These are phyloP conservation scores for Raphanus raphanistrum DNA, from an alignment of 345 rosid genomes.

Conservation along the genomic window DNA sequence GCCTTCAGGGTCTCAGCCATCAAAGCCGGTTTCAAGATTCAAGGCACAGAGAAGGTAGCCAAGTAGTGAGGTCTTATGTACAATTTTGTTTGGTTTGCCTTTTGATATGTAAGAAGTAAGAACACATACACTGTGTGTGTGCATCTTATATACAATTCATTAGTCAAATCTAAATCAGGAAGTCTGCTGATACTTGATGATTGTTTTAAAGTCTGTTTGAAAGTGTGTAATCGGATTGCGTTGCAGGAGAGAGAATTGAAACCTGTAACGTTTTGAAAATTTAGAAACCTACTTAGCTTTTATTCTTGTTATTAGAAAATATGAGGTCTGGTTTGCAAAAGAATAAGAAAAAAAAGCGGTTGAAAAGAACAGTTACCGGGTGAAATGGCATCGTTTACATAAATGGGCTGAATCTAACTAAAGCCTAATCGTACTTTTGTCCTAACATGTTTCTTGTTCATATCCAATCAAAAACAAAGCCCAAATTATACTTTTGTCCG, in stretches of 20 bases:
- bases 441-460: not conserved
- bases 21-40: slow-evolving; percentile 82
- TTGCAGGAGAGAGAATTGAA: not conserved
- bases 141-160: not conserved
- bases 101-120: slow-evolving; percentile 14
- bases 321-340: not conserved
- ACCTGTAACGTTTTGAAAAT: not conserved
- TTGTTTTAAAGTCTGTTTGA: slow-evolving; percentile 39
- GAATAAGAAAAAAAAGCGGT: too few relatives aligned
- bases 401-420: not conserved
- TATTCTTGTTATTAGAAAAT: not conserved
- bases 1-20: slow-evolving; percentile 54
- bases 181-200: not conserved
- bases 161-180: not conserved
- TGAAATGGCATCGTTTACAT: too few relatives aligned
- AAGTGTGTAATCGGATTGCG: slow-evolving; percentile 38
- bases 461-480: not conserved
- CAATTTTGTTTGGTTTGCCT: not conserved
- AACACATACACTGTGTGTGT: slow-evolving; percentile 11
- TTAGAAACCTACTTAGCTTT: not conserved
- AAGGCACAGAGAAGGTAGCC: slow-evolving; percentile 64
- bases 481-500: not conserved
- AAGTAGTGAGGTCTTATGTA: not conserved
- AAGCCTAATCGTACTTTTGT: not conserved
- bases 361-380: too few relatives aligned